Percentiles rank a stretch among this genome's conserved stretches.
Evolutionary conservation across 495 filamentous ascomycete species (phyloP).

Genomic region (Amniculicola lignicola): DNA sequence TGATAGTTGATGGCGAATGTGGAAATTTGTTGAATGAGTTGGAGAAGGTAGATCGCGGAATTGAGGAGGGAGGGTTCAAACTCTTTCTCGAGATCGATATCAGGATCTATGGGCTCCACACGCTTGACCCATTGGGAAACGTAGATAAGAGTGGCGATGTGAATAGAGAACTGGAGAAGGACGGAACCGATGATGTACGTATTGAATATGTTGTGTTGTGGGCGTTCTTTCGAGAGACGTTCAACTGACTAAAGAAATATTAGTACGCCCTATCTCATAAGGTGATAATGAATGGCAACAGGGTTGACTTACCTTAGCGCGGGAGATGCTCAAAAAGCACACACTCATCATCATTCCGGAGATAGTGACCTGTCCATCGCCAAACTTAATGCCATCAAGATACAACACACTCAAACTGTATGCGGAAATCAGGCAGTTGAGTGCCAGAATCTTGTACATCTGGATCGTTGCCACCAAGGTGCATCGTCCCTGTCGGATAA

Average conservation of each 20-base stretch:
- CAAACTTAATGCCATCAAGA: slow-evolving; percentile 98
- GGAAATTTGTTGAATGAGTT: slow-evolving; percentile 98
- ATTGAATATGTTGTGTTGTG: slow-evolving; percentile 99
- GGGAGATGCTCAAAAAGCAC: slow-evolving; percentile 95
- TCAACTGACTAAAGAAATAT: slow-evolving; percentile 67
- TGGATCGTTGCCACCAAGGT: slow-evolving; percentile 97
- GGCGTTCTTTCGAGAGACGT: slow-evolving; percentile 91
- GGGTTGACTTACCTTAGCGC: slow-evolving; percentile 64
- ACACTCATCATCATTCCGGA: slow-evolving; percentile 99
- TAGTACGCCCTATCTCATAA: no score
- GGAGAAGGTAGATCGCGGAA: slow-evolving; percentile 93
- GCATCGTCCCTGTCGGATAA: slow-evolving; percentile 94
- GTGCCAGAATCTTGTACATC: slow-evolving; percentile 99
- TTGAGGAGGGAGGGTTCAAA: slow-evolving; percentile 94
- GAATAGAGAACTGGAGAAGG: slow-evolving; percentile 94
- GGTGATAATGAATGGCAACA: neutral
- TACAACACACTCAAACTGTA: slow-evolving; percentile 97
- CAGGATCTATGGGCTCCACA: slow-evolving; percentile 68
- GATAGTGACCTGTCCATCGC: slow-evolving; percentile 97
- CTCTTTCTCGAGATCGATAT: slow-evolving; percentile 90
- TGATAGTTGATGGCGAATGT: slow-evolving; percentile 99
- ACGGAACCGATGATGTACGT: slow-evolving; percentile 97
- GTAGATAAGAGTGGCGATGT: slow-evolving; percentile 92
- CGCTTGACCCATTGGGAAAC: slow-evolving; percentile 82
- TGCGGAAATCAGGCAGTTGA: slow-evolving; percentile 97